These are phyloP conservation scores for Leccinum ponderosum DNA, from an alignment of 1,284 basidiomycete genomes.

Conservation along the genomic window DNA sequence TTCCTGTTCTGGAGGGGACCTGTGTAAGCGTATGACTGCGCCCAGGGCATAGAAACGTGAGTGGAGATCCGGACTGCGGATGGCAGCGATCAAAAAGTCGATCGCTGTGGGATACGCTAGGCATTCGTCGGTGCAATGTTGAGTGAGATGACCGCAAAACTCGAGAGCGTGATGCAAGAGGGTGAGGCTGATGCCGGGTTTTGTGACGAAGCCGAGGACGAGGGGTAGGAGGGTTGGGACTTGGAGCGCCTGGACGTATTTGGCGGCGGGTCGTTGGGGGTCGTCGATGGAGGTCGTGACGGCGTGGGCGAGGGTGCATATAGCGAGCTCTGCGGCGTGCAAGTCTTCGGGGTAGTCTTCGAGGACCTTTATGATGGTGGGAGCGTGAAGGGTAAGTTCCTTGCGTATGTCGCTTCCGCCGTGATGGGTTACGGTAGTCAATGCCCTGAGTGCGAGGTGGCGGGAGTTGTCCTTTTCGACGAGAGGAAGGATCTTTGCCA, in stretches of 20 bases:
- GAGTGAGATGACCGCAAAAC: constrained; percentile 43
- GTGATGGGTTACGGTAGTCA: constrained; percentile 61
- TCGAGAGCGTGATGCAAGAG: constrained; percentile 53
- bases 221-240: constrained; percentile 46
- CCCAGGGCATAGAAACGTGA: constrained; percentile 49
- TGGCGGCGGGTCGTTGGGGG: constrained; percentile 36
- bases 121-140: constrained; percentile 46
- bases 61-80: constrained; percentile 54
- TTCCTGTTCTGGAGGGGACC: constrained; percentile 42
- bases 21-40: constrained; percentile 52
- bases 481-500: constrained; percentile 54
- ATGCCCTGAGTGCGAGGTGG: constrained; percentile 52
- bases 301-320: constrained; percentile 55
- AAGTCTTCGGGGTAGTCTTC: constrained; percentile 50
- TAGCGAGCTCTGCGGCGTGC: constrained; percentile 49
- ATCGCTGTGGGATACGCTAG: constrained; percentile 43
- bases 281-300: constrained; percentile 46
- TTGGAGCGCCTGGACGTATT: constrained; percentile 44
- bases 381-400: constrained; percentile 49
- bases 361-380: constrained; percentile 45
- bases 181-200: constrained; percentile 43
- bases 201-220: constrained; percentile 43
- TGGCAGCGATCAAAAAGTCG: constrained; percentile 52
- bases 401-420: constrained; percentile 50
- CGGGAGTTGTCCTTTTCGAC: constrained; percentile 47